Evolutionary conservation across 352 stramenopile genomes (phyloP), one percentile per base, ranked within the genome.

Genomic region (Globisporangium ultimum): DNA sequence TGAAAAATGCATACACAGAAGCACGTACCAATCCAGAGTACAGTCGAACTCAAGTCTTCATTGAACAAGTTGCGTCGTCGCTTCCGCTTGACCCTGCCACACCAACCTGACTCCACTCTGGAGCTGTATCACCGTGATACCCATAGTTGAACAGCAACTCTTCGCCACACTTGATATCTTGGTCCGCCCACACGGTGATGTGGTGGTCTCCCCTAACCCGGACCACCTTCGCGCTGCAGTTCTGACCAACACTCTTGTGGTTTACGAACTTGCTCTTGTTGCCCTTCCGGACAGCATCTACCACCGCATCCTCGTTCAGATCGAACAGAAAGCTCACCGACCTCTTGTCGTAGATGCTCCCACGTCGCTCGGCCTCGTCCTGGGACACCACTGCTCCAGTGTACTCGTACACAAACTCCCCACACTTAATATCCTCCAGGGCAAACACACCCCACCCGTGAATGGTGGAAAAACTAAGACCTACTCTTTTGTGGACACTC

Each of bases 241-340:
- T 98, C 13, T 32, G 24, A 87, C 76, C 5, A 58, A 54, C 18
- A 70, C 67, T 62, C 12, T 64, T 68, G 56, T 98, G 92, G 60
- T 97, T 97, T 2, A 87, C 84, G 70, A 97, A 98, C 58, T 95
- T 91, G 42, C 84, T 89, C 68, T 98, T 98, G 73, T 98, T 98
- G 15, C 96, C 95, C 64, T 97, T 93, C 20, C 85, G 80, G 32
- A 84, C 85, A 1, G 94, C 93, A 66, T 98, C 96, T 24, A 99
- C 78, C 18, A 95, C 84, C 48, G 86, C 83, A 9, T 98, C 93
- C 2, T 72, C 82, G 59, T 92, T 97, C 14, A 98, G 60, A 55
- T 98, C 90, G 70, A 98, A 99, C 1, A 98, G 63, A 59, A 95
- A 98, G 38, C 79, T 91, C 20, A 89, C 57, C 6, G 45, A 46